phyloP scores from a whole-genome alignment of 2,329 filamentous ascomycete genomes.

The Pseudogymnoascus sp. region DNA sequence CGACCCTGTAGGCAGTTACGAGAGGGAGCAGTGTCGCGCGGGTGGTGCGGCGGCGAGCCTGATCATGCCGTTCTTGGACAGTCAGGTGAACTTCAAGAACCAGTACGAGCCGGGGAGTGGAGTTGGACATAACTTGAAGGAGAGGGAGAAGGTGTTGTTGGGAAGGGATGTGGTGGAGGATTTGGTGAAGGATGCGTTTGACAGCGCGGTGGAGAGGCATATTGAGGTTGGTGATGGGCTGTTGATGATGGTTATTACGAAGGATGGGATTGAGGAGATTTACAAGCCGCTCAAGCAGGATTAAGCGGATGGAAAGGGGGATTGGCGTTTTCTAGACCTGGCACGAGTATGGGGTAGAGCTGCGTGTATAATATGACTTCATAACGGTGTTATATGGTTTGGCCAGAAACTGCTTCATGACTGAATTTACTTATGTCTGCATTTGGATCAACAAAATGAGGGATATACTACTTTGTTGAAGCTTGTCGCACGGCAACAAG shows the following conservation, averaged over 20 bases:
- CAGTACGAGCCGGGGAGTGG: constrained; percentile 87
- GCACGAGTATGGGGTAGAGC: neutral
- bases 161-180: constrained; percentile 68
- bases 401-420: neutral
- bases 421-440: neutral
- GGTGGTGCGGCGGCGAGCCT: constrained; percentile 86
- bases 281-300: constrained; percentile 84
- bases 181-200: constrained; percentile 94
- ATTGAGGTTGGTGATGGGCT: constrained; percentile 96
- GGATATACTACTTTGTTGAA: neutral
- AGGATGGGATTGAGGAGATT: constrained; percentile 79
- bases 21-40: constrained; percentile 91
- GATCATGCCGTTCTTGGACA: constrained; percentile 99
- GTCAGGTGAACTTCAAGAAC: constrained; percentile 99
- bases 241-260: constrained; percentile 91
- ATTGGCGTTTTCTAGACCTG: constrained; percentile 6
- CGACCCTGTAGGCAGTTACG: constrained; percentile 95
- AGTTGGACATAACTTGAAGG: constrained; percentile 70
- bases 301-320: constrained; percentile 36
- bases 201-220: constrained; percentile 94
- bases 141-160: constrained; percentile 64
- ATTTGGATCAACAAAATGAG: neutral
- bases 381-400: constrained; percentile 6
- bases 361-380: constrained; percentile 4
- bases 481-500: too few relatives aligned